Base-by-base conservation (phyloP, 495 filamentous ascomycete species). In the Platismatia glauca region DNA sequence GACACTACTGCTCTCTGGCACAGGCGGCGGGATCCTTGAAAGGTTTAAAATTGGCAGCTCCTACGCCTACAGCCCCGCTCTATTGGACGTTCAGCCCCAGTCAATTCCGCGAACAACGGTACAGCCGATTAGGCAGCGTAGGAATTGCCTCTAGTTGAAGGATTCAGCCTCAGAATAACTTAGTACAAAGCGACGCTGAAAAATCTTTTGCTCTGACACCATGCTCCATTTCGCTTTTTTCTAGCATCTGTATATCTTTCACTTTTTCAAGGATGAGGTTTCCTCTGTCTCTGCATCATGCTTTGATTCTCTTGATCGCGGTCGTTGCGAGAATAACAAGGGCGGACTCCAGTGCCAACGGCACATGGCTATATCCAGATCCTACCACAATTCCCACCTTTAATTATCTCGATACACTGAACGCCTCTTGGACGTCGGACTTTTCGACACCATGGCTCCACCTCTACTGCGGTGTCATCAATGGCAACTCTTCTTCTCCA, bases 351-450 rank as follows among this genome's bases (percentile, higher is more conserved):
- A 22, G 18, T 20, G 35, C 38, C 16, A 58, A 44, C 2, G 57
- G 35, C 22, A 44, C 37, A 3, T 58, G 57, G 57, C 22, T 58
- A 7, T 58, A 58, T 31, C 57, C 57, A 29, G 37, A 58, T 39
- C 24, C 24, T n/a, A 43, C 24, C 37, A 58, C 57, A 22, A 29
- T 11, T n/a, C 57, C 37, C 24, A 31, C 15, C 12, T 58, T 43
- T 15, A 58, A 58, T 7, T 44, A 44, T 37, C 48, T 16, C 11
- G 50, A 55, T n/a, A 33, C 5, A 31, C 3, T 41, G 6, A 43
- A 34, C 24, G 48, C 48, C 9, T 41, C 50, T 0, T 29, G 48
- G 59, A 24, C 37, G 7, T 61, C 46, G 3, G 35, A 61, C 13
- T 55, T 39, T n/a, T n/a, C 35, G 4, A 16, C n/a, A 20, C 50